A percentile compares a stretch with the other conserved stretches of the same genome.
Conservation (phyloP, 1,139 yeast species). For the Geotrichum phurueaensis region DNA sequence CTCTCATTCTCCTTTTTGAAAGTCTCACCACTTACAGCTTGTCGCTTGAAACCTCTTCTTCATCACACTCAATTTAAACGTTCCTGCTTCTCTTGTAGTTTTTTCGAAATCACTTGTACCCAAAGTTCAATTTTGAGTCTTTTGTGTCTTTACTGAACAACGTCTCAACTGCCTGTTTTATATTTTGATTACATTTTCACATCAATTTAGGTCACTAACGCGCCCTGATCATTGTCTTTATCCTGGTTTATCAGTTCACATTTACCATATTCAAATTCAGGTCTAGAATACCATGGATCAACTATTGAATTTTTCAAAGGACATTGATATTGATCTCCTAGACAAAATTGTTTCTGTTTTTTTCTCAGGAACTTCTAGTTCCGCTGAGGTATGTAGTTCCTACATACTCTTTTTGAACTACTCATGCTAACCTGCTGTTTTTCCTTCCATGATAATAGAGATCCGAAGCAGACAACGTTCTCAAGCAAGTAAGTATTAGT, state of each 20-base stretch:
- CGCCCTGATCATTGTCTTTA: neutral
- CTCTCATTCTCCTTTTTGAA: neutral
- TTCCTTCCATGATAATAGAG: constrained; percentile 38
- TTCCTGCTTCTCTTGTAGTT: neutral
- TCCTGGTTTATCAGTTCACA: neutral
- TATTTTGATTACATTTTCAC: neutral
- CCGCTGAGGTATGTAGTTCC: constrained; percentile 32
- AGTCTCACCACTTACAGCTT: neutral
- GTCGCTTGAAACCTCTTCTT: neutral
- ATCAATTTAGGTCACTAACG: neutral
- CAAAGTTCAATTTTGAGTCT: neutral
- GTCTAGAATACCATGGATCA: constrained; percentile 56
- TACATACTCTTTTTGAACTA: neutral
- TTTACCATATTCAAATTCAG: neutral
- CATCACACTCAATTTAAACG: neutral
- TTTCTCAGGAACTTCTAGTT: constrained; percentile 73
- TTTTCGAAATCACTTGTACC: neutral
- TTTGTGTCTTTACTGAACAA: neutral
- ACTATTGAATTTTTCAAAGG: constrained; percentile 78
- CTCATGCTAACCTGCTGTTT: neutral
- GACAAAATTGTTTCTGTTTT: constrained; percentile 87
- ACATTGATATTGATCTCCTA: constrained; percentile 69
- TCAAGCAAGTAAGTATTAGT: constrained; percentile 47
- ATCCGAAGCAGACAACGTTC: constrained; percentile 71
- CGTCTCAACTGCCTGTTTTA: neutral